Percentiles rank a stretch among this genome's conserved stretches.
These are phyloP conservation scores for Phaeophleospora eucalypticola DNA, from an alignment of 2,329 filamentous ascomycete genomes.

Conservation along the genomic window DNA sequence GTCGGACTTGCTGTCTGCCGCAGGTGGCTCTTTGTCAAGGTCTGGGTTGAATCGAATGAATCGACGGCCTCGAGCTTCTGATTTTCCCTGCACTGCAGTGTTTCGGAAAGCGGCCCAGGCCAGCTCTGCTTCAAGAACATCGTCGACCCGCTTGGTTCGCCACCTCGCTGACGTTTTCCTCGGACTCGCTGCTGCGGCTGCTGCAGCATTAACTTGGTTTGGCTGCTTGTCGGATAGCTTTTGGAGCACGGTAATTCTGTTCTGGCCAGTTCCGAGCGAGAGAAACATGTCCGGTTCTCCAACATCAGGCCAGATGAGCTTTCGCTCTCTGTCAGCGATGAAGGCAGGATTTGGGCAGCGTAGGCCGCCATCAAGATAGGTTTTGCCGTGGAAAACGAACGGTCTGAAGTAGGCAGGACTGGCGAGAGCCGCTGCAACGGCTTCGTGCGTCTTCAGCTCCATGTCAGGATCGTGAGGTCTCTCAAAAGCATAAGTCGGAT, in stretches of 20 bases:
- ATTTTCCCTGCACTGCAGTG: conserved; percentile 25
- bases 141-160: conserved; percentile 28
- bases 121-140: conserved; percentile 34
- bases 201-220: conserved; percentile 8
- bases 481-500: conserved; percentile 38
- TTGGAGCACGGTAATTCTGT: conserved; percentile 28
- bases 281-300: conserved; percentile 34
- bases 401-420: conserved; percentile 50
- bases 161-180: conserved; percentile 20
- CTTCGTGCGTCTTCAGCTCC: conserved; percentile 50
- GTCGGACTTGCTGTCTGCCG: conserved; percentile 35
- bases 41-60: conserved; percentile 37
- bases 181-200: conserved; percentile 3
- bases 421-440: conserved; percentile 49
- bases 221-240: conserved; percentile 24
- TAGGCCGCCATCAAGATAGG: conserved; percentile 50
- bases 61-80: conserved; percentile 24
- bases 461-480: conserved; percentile 36
- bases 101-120: conserved; percentile 34
- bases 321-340: conserved; percentile 47
- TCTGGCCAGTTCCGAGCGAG: conserved; percentile 34
- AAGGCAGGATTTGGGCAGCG: conserved; percentile 50
- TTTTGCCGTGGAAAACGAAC: conserved; percentile 45
- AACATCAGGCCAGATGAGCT: conserved; percentile 33
- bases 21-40: conserved; percentile 29